These are phyloP conservation scores for Trametes sanguinea DNA, from an alignment of 768 basidiomycete genomes.

Conservation along the genomic window DNA sequence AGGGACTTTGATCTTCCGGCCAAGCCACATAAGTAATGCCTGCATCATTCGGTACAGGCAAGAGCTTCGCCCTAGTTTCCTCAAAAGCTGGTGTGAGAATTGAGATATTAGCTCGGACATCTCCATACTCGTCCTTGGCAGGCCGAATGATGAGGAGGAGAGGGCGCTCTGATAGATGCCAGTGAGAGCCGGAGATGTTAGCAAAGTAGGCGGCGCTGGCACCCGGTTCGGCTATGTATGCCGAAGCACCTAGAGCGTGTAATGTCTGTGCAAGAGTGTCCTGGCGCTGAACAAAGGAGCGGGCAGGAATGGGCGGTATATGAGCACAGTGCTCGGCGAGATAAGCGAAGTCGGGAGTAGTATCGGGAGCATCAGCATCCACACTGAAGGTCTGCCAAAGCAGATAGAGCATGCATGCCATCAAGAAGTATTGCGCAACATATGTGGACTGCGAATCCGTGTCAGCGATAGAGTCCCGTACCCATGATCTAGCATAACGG, in stretches of 20 bases:
- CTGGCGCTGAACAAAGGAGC: conserved; percentile 58
- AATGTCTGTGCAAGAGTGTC: conserved; percentile 51
- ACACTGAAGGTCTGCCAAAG: not conserved
- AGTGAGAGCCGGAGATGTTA: conserved; percentile 63
- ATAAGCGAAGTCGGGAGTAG: conserved; percentile 27
- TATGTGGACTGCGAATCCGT: not conserved
- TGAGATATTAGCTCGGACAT: conserved; percentile 44
- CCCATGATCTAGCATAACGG: no score
- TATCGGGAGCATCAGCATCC: not conserved
- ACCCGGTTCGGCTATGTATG: conserved; percentile 81
- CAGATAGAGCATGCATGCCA: not conserved
- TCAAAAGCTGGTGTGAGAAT: conserved; percentile 82
- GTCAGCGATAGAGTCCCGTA: not conserved
- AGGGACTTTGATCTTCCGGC: conserved; percentile 73
- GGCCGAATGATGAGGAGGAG: conserved; percentile 68
- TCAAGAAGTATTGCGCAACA: not conserved
- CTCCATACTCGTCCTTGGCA: conserved; percentile 23
- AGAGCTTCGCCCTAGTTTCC: conserved; percentile 61
- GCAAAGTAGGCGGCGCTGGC: conserved; percentile 70
- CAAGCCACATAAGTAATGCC: conserved; percentile 52
- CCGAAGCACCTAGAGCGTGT: conserved; percentile 52
- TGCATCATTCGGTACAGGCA: conserved; percentile 52
- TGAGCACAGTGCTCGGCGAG: conserved; percentile 48
- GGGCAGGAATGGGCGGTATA: conserved; percentile 46
- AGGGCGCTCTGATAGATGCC: conserved; percentile 79